These are phyloP conservation scores for Cochlearia excelsa DNA, from an alignment of 345 rosid genomes.

Conservation along the genomic window DNA sequence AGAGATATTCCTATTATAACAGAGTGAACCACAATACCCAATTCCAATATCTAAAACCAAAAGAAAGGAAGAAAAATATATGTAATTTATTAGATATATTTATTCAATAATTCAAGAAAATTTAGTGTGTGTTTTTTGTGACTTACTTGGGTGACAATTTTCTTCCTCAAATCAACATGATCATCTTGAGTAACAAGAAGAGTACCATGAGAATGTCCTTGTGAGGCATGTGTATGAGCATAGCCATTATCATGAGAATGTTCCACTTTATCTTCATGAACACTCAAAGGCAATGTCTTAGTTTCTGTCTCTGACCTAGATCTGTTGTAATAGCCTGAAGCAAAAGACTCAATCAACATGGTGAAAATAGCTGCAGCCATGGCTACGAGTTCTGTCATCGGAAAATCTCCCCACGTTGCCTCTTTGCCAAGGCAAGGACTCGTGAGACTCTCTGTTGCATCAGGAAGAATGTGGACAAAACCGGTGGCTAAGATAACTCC, in stretches of 20 bases:
- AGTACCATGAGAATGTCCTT: conserved; percentile 60
- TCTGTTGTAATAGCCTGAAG: conserved; percentile 44
- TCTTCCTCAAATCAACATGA: conserved; percentile 34
- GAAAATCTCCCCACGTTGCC: conserved; percentile 54
- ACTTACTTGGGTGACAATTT: conserved; percentile 39
- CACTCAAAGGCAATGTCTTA: conserved; percentile 28
- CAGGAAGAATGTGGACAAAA: conserved; percentile 62
- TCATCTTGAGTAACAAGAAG: conserved; percentile 27
- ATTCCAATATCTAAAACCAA: conserved; percentile 47
- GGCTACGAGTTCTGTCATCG: conserved; percentile 55
- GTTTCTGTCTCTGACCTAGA: conserved; percentile 31
- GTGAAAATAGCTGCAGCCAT: conserved; percentile 59
- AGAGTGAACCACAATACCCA: conserved; percentile 68
- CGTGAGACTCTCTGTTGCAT: conserved; percentile 51
- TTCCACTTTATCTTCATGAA: background rate
- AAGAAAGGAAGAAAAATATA: background rate
- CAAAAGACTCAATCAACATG: conserved; percentile 52
- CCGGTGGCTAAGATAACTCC: conserved; percentile 71
- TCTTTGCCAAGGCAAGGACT: conserved; percentile 45
- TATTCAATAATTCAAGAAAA: background rate
- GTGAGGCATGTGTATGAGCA: conserved; percentile 57
- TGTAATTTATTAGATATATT: no score
- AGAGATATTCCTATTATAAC: conserved; percentile 57
- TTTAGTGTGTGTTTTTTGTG: background rate
- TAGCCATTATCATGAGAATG: conserved; percentile 36